A percentile compares a stretch with the other conserved stretches of the same genome.
Conservation (phyloP, 202 grass and related monocot genomes). For the Panicum hallii region DNA sequence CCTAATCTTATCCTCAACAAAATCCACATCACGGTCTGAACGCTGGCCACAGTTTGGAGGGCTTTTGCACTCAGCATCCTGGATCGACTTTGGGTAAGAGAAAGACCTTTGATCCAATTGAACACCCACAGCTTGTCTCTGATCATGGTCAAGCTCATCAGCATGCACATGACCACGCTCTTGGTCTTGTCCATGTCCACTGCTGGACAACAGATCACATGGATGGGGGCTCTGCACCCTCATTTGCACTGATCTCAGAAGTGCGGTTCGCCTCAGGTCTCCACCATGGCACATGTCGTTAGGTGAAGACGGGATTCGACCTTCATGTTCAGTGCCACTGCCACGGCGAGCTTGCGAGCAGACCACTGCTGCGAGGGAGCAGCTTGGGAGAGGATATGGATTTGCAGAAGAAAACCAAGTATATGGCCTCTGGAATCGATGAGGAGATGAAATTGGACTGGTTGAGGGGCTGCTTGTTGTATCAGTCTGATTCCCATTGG, state of each 20-base stretch:
- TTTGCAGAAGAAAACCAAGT: constrained; percentile 28
- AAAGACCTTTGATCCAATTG: constrained; percentile 35
- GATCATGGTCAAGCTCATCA: neutral
- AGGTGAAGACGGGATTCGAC: constrained; percentile 67
- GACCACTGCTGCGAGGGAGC: constrained; percentile 50
- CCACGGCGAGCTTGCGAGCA: constrained; percentile 49
- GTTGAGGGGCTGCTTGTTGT: constrained; percentile 40
- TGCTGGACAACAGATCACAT: constrained; percentile 41
- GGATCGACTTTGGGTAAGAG: constrained; percentile 41
- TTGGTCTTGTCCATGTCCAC: constrained; percentile 41
- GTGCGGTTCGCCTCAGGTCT: constrained; percentile 65
- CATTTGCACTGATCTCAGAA: constrained; percentile 79
- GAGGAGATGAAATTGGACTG: constrained; percentile 57
- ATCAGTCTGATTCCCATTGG: constrained; percentile 47
- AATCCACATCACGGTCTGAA: constrained; percentile 34
- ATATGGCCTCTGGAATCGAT: constrained; percentile 47
- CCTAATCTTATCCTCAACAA: constrained; percentile 35
- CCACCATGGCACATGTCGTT: constrained; percentile 75
- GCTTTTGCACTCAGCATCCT: constrained; percentile 45
- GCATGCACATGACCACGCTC: neutral
- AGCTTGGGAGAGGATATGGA: constrained; percentile 50
- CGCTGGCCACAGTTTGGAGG: neutral
- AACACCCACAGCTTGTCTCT: constrained; percentile 15
- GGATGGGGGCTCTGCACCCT: constrained; percentile 47
- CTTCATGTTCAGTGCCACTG: constrained; percentile 60